Evolutionary conservation across 176 grass and related monocot species (phyloP).

Genomic region (Dendrocalamus sinicus): DNA sequence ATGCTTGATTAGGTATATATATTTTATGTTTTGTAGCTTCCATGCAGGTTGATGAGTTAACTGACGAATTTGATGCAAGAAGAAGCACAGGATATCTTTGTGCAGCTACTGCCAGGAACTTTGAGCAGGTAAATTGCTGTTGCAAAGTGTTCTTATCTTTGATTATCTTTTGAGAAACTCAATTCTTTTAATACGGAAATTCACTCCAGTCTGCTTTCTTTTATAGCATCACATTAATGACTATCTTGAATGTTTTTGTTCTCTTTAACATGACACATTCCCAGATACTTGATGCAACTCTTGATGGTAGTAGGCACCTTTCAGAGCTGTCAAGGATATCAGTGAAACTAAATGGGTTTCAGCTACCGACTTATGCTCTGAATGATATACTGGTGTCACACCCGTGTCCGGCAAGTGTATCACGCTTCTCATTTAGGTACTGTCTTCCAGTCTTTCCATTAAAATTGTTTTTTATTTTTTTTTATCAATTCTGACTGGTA

Average conservation of each 20-base stretch:
- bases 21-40: constrained; percentile 21
- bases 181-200: neutral
- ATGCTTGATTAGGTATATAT: constrained; percentile 9
- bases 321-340: constrained; percentile 77
- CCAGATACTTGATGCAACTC: constrained; percentile 77
- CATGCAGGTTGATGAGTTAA: constrained; percentile 79
- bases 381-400: constrained; percentile 94
- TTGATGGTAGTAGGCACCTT: constrained; percentile 64
- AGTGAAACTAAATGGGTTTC: constrained; percentile 66
- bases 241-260: constrained; percentile 20
- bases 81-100: constrained; percentile 96
- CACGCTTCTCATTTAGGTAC: constrained; percentile 96
- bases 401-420: constrained; percentile 88
- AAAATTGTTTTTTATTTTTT: constrained; percentile 10
- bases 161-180: neutral
- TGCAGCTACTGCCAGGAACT: constrained; percentile 73
- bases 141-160: constrained; percentile 1
- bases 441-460: constrained; percentile 1
- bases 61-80: constrained; percentile 85
- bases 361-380: constrained; percentile 69
- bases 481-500: constrained; percentile 35
- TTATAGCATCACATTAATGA: constrained; percentile 17
- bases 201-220: neutral
- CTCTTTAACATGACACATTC: constrained; percentile 16
- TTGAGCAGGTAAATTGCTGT: constrained; percentile 68